These are phyloP conservation scores for Tetragonia tetragonoides DNA, from an alignment of 148 eudicot genomes.

Conservation along the genomic window DNA sequence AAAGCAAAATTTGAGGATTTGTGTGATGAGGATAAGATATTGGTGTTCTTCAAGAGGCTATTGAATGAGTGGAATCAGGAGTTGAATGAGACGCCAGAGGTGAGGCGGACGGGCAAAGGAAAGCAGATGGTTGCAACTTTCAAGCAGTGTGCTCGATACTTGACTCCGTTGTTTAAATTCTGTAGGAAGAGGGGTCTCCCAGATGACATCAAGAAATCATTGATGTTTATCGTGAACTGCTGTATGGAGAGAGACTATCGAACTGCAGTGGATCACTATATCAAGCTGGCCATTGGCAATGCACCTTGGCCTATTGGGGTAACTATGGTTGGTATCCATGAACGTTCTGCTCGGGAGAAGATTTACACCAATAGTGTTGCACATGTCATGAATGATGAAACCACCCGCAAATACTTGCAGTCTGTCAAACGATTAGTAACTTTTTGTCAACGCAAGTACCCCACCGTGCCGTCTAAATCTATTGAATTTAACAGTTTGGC, in stretches of 20 bases:
- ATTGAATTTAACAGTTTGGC: conserved; percentile 98
- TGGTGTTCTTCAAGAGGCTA: conserved; percentile 89
- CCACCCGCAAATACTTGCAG: conserved; percentile 93
- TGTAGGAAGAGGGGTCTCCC: conserved; percentile 93
- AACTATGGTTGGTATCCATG: conserved; percentile 99
- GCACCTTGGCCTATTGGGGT: conserved; percentile 99
- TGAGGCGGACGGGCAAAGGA: conserved; percentile 82
- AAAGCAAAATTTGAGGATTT: conserved; percentile 71
- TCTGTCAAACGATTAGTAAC: conserved; percentile 91
- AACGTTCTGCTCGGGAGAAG: conserved; percentile 98
- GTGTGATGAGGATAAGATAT: conserved; percentile 89
- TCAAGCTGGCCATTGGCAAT: conserved; percentile 90
- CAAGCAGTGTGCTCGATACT: conserved; percentile 93
- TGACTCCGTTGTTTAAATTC: conserved; percentile 82
- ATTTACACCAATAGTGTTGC: conserved; percentile 97
- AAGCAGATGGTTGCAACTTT: conserved; percentile 88
- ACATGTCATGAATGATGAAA: conserved; percentile 96
- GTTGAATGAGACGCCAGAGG: conserved; percentile 61
- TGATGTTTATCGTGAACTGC: conserved; percentile 69
- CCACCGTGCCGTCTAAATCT: conserved; percentile 89
- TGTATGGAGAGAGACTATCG: conserved; percentile 82
- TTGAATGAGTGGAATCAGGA: conserved; percentile 93
- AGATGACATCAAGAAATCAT: conserved; percentile 72
- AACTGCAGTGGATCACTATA: conserved; percentile 95
- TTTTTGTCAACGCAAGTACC: conserved; percentile 85